Percentiles rank a stretch among this genome's conserved stretches.
phyloP scores from a whole-genome alignment of 352 stramenopile species.

The Globisporangium cylindrosporum region DNA sequence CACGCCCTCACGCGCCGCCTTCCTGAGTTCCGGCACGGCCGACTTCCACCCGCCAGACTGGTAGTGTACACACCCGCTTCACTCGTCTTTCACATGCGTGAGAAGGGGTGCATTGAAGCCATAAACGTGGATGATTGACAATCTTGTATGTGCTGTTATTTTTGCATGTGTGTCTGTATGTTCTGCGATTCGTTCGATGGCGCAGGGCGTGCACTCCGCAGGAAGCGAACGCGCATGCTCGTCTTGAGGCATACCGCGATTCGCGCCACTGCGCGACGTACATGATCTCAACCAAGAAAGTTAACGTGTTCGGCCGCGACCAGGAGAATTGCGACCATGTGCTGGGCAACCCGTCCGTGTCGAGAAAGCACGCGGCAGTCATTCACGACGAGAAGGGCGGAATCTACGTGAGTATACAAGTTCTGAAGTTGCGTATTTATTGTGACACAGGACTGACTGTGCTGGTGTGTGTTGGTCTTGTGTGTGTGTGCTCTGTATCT shows the following conservation, averaged over 20 bases:
- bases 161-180: not conserved
- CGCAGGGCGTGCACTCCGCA: slow-evolving; percentile 62
- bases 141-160: not conserved
- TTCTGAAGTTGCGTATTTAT: not conserved
- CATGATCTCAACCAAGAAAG: slow-evolving; percentile 78
- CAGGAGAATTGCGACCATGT: slow-evolving; percentile 86
- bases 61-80: slow-evolving; percentile 21
- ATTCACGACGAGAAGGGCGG: slow-evolving; percentile 80
- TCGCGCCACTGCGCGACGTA: slow-evolving; percentile 80
- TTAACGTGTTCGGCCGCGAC: slow-evolving; percentile 84
- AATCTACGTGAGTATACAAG: slow-evolving; percentile 64
- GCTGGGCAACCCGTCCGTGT: slow-evolving; percentile 84
- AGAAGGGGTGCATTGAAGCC: not conserved
- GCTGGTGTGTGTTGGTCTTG: not conserved
- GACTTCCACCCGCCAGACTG: slow-evolving; percentile 78
- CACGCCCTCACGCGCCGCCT: slow-evolving; percentile 62
- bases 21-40: slow-evolving; percentile 73
- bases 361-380: slow-evolving; percentile 81
- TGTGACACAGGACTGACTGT: not conserved
- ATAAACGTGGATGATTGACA: not conserved
- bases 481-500: slow-evolving; percentile 9
- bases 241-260: slow-evolving; percentile 74
- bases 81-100: not conserved
- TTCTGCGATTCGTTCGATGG: not conserved
- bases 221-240: slow-evolving; percentile 62